Evolutionary conservation across 2,329 filamentous ascomycete species (phyloP), one percentile per base, ranked within the genome.

Genomic region (Xylaria sp.): DNA sequence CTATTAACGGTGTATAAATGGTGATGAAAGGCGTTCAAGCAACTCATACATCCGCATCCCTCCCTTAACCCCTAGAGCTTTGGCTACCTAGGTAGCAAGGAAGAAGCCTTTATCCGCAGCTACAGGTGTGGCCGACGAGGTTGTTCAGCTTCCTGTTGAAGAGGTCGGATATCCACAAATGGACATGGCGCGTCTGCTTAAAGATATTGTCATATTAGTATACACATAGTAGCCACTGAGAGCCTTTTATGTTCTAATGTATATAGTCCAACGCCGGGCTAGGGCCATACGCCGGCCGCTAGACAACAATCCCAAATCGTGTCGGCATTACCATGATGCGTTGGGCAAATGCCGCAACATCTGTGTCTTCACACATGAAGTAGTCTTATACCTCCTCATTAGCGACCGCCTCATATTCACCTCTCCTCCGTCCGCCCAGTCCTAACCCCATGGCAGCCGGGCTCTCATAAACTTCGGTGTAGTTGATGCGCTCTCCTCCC

Each of bases 401-500:
- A 15, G 83, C 84, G 34, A 92, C 89, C 23, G 84, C 83, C 82
- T 94, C 87, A 80, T 93, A 92, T 72, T 89, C 84, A 48, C 85
- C 85, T 60, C 80, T 81, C 74, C 83, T 81, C 77, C 82, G 83
- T 80, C 85, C 83, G 13, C 75, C 70, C n/a, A 76, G 37, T 3
- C 81, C 80, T 55, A 85, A 73, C n/a, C 81, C 81, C 89, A 94
- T 92, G 71, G 90, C 85, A 4, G 86, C 82, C 6, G 95, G 95
- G 23, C 91, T 89, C 80, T 98, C 95, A 81, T 97, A 99, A 86
- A 98, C 89, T 66, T 88, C 88, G 23, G 92, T 92, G 80, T 98
- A 99, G 81, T 98, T 94, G 56, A 99, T 89, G 48, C 87, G 83
- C 76, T 92, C 87, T 1, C 96, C 95, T 15, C 90, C 93, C 8